Evolutionary conservation across 495 filamentous ascomycete genomes (phyloP), one percentile per base, ranked within the genome.

Genomic region (Aspergillus asperescens): DNA sequence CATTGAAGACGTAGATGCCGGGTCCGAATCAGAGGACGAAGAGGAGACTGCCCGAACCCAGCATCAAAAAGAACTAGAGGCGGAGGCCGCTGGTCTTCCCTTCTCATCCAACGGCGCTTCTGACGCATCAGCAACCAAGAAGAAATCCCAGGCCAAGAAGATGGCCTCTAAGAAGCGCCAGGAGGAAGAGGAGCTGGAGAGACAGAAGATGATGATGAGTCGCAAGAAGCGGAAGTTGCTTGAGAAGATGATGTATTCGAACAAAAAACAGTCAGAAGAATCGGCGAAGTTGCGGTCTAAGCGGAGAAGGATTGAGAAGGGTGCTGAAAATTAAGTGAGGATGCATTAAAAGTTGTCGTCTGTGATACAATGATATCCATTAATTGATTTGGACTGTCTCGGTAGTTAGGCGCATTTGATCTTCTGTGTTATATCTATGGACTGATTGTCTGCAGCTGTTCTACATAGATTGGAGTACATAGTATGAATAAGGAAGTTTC

Each of bases 141-240:
- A 77, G 58, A 87, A 82, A 53, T 81, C 77, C 15, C 78, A 87
- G 48, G 76, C 78, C 56, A 88, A 85, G 76, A 84, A 80, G 69
- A 73, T 84, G 9, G 83, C 82, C 41, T 64, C 68, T 24, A 84
- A 82, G 76, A 82, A 84, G 73, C 75, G 80, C 52, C 77, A 88
- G 64, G 87, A 90, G 64, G 87, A 87, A 19, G 88, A 92, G 65
- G 87, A 91, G 57, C 73, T 91, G 40, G 87, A 92, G 70, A 77
- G 89, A 66, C 82, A 85, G 67, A 92, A 92, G 79, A 89, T 89
- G 69, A 94, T 94, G 89, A 86, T 94, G 77, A 85, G 83, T 70
- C 82, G 88, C 71, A 90, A 89, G 81, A 92, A 92, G 79, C 76
- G 89, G 59, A 92, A 91, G 80, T 72, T 92, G 54, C 78, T 88